Evolutionary conservation across 495 filamentous ascomycete species (phyloP).

Genomic region (Polyplosphaeria fusca): DNA sequence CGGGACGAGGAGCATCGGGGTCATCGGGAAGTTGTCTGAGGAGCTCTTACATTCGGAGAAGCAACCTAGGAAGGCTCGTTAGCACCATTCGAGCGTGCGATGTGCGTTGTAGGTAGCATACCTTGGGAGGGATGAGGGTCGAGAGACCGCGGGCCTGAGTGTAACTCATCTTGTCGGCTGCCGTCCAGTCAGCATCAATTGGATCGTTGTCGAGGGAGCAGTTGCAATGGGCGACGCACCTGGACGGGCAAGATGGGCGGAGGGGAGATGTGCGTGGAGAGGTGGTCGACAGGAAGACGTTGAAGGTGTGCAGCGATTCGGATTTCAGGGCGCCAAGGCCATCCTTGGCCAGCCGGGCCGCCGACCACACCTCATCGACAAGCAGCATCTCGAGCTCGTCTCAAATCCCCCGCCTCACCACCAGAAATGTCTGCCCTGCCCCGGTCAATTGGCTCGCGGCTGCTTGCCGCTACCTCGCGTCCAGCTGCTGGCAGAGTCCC

Average conservation of each 20-base stretch:
- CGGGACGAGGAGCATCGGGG: slow-evolving; percentile 5
- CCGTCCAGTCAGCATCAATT: slow-evolving; percentile 26
- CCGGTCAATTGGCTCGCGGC: slow-evolving; percentile 35
- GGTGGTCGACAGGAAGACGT: slow-evolving; percentile 10
- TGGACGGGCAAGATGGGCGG: slow-evolving; percentile 26
- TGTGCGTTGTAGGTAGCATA: slow-evolving; percentile 45
- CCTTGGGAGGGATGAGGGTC: slow-evolving; percentile 98
- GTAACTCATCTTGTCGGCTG: slow-evolving; percentile 77
- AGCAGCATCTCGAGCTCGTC: background rate
- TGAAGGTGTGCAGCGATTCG: slow-evolving; percentile 1
- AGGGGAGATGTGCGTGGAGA: slow-evolving; percentile 15
- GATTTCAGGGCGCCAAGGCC: background rate
- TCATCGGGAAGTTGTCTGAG: slow-evolving; percentile 19
- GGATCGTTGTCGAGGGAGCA: background rate
- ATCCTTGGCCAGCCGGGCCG: background rate
- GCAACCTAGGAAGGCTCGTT: slow-evolving; percentile 58
- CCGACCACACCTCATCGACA: slow-evolving; percentile 4
- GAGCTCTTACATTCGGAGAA: slow-evolving; percentile 80
- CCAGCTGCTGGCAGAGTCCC: slow-evolving; percentile 8
- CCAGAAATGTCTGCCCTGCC: slow-evolving; percentile 30
- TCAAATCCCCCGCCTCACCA: background rate
- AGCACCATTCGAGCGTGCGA: slow-evolving; percentile 28
- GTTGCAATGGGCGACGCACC: slow-evolving; percentile 10
- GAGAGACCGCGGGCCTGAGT: slow-evolving; percentile 85
- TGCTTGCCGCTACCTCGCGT: slow-evolving; percentile 13